These are phyloP conservation scores for Aspergillus nidulans DNA, from an alignment of 495 filamentous ascomycete species.

Conservation along the genomic window DNA sequence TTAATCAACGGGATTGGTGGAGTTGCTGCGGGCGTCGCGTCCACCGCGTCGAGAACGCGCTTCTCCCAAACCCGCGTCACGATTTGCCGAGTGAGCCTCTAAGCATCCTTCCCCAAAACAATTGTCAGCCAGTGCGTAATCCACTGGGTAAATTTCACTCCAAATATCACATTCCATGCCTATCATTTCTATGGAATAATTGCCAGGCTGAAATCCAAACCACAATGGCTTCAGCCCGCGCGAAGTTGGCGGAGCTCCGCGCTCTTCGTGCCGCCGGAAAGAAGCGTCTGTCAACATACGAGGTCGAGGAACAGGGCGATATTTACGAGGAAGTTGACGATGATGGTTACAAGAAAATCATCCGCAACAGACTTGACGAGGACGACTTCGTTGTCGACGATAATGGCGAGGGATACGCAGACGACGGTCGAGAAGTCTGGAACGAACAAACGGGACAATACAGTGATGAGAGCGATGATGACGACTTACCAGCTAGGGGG, in stretches of 20 bases:
- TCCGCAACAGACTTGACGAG: conserved; percentile 80
- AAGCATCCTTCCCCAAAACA: conserved; percentile 14
- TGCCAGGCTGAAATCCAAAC: background rate
- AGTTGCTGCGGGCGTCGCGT: conserved; percentile 15
- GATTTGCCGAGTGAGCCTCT: conserved; percentile 8
- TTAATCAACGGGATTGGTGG: conserved; percentile 23
- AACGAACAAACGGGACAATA: conserved; percentile 58
- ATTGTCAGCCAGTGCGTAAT: background rate
- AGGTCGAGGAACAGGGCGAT: conserved; percentile 77
- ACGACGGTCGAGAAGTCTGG: conserved; percentile 98
- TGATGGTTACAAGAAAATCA: conserved; percentile 93
- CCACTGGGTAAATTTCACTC: background rate
- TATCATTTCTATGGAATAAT: conserved; percentile 7
- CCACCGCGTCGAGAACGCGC: conserved; percentile 23
- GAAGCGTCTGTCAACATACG: conserved; percentile 82
- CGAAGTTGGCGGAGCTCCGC: conserved; percentile 70
- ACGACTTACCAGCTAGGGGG: conserved; percentile 57
- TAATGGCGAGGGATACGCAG: conserved; percentile 89
- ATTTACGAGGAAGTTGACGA: conserved; percentile 97
- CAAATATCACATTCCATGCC: background rate
- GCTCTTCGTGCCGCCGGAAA: conserved; percentile 85
- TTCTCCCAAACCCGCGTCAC: conserved; percentile 6
- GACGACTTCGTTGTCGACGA: conserved; percentile 98
- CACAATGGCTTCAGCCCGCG: conserved; percentile 37
- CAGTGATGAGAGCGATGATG: conserved; percentile 67